A percentile compares a stretch with the other conserved stretches of the same genome.
These are phyloP conservation scores for bread wheat (Triticum aestivum) DNA, from an alignment of 176 grass and related monocot species.

Conservation along the genomic window DNA sequence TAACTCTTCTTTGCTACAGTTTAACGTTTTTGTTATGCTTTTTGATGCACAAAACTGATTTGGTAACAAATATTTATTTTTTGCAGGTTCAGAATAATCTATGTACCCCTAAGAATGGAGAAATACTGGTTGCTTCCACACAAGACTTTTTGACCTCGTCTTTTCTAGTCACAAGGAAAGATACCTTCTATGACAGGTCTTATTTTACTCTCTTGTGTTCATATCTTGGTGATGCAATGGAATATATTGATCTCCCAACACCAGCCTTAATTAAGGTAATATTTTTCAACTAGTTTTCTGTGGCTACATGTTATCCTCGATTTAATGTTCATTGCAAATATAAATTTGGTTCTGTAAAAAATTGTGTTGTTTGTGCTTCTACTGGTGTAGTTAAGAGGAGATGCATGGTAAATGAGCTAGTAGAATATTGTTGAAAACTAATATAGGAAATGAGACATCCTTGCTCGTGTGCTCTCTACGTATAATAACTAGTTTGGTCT, in stretches of 20 bases:
- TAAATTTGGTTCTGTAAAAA: neutral
- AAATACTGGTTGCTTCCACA: constrained; percentile 95
- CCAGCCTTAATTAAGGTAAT: constrained; percentile 85
- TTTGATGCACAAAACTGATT: neutral
- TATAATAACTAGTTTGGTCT: neutral
- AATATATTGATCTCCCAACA: constrained; percentile 83
- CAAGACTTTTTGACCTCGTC: constrained; percentile 98
- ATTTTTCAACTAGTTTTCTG: constrained; percentile 10
- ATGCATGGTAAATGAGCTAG: constrained; percentile 4
- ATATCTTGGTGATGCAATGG: constrained; percentile 93
- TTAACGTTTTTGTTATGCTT: neutral
- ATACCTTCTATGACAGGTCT: constrained; percentile 82
- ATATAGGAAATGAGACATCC: neutral
- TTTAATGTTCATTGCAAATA: constrained; percentile 14
- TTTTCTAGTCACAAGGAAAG: constrained; percentile 96
- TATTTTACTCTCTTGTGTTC: constrained; percentile 86
- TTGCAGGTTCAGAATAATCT: constrained; percentile 98
- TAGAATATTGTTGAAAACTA: neutral
- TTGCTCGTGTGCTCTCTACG: neutral
- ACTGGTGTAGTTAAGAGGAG: constrained; percentile 2
- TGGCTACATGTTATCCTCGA: constrained; percentile 14
- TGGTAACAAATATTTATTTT: constrained; percentile 27
- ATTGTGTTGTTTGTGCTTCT: neutral
- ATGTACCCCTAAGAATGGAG: constrained; percentile 95
- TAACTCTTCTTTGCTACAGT: constrained; percentile 32